Percentiles rank a stretch among this genome's conserved stretches.
Conservation (phyloP, 352 stramenopile species). For the Phytophthora citrophthora region DNA sequence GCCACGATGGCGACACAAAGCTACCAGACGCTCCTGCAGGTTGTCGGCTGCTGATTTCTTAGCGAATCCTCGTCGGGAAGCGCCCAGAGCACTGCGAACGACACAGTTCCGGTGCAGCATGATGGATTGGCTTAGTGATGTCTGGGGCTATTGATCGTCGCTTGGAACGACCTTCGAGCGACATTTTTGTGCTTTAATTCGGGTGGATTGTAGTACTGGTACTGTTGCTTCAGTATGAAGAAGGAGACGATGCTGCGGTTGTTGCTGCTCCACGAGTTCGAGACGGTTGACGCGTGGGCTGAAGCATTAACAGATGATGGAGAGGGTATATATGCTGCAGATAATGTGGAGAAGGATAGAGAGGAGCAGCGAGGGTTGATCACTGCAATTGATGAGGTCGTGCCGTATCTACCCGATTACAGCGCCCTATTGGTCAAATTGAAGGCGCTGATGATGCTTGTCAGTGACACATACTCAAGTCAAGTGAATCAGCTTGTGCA, state of each 20-base stretch:
- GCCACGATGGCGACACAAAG: conserved; percentile 89
- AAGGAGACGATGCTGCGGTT: conserved; percentile 31
- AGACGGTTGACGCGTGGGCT: conserved; percentile 34
- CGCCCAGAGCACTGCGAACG: conserved; percentile 3
- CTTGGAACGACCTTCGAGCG: not conserved
- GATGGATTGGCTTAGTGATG: not conserved
- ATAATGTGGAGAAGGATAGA: not conserved
- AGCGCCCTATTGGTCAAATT: conserved; percentile 37
- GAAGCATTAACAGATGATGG: conserved; percentile 3
- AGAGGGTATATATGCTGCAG: not conserved
- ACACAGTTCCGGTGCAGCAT: conserved; percentile 11
- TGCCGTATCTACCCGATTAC: conserved; percentile 61
- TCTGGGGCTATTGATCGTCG: not conserved
- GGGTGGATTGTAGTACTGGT: not conserved
- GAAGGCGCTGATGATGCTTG: conserved; percentile 41
- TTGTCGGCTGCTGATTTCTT: conserved; percentile 39
- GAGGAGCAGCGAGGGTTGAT: conserved; percentile 17
- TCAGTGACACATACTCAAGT: conserved; percentile 21
- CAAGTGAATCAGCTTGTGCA: conserved; percentile 35
- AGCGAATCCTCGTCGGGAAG: conserved; percentile 39
- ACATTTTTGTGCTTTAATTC: not conserved
- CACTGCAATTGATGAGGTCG: conserved; percentile 32
- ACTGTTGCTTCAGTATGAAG: not conserved
- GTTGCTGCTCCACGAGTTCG: conserved; percentile 30
- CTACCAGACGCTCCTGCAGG: conserved; percentile 78